Evolutionary conservation across 2,329 filamentous ascomycete genomes (phyloP), one percentile per base, ranked within the genome.

Genomic region (Cladophialophora yegresii): DNA sequence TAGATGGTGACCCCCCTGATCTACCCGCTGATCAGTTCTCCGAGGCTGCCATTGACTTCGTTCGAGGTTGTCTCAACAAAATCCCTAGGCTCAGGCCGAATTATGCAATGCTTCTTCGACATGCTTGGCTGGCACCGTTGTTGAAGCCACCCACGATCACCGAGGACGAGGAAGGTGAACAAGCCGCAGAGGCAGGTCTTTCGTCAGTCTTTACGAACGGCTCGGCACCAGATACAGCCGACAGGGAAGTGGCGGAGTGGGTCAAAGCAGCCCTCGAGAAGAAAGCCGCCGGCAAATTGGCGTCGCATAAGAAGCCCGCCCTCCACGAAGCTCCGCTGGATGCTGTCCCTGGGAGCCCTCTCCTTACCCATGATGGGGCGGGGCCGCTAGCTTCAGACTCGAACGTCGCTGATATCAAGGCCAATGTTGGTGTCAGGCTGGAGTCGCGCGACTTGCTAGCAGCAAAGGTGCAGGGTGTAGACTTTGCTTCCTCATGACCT

Each of bases 1-100:
- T 99, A 40, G 92, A 98, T 75, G 95, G 95, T 57, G 92, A 96
- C n/a, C 92, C 95, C 13, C 95, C 95, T 10, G 88, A 90, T 73
- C 86, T 99, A 33, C 95, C 95, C 0, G 81, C 83, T 4, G 85
- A 90, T 62, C 87, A 86, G 28, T 99, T 90, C 76, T 95, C 93
- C 0, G 84, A 89, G 62, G 83, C 85, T 5, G 92, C 93, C 1
- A 88, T 88, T 62, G 89, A 93, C 72, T 99, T 99, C 78, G 93
- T 99, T 26, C 84, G 85, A 45, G 89, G 89, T 51, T 98, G 95
- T 75, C 83, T 99, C 54, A 92, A 97, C 81, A 99, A 99, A 77
- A 89, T 91, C 23, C 91, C 95, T 8, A 90, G 91, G 71, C 85
- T 96, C 65, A 87, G 95, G n/a, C 93, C 93, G n/a, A 95, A 90